A percentile compares a stretch with the other conserved stretches of the same genome.
phyloP scores from a whole-genome alignment of 2,329 filamentous ascomycete species.

The Cytospora schulzeri region DNA sequence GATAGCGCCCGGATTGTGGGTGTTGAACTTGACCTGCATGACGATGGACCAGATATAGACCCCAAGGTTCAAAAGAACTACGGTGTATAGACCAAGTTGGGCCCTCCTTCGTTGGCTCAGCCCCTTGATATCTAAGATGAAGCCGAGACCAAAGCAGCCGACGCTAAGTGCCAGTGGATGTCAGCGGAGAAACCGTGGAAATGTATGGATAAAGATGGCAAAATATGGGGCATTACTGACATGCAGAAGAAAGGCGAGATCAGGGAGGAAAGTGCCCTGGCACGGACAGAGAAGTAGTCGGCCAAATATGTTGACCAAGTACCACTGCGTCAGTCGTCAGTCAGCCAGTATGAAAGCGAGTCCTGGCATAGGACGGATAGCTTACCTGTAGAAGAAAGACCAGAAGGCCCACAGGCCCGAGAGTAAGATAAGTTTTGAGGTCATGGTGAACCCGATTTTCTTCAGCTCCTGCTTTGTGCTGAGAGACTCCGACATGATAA shows the following conservation, averaged over 20 bases:
- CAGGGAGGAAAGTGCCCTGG: conserved; percentile 47
- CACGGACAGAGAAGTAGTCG: conserved; percentile 47
- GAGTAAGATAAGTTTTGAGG: conserved; percentile 43
- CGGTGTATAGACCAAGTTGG: conserved; percentile 47
- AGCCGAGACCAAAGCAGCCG: conserved; percentile 51
- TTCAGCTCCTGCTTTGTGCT: conserved; percentile 43
- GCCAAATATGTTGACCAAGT: conserved; percentile 49
- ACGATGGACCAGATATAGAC: conserved; percentile 54
- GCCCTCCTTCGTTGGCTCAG: conserved; percentile 47
- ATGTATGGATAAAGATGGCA: neutral
- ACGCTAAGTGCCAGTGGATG: conserved; percentile 32
- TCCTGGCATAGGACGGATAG: no score
- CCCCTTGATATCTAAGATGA: conserved; percentile 44
- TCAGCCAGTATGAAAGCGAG: neutral
- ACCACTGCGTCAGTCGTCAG: conserved; percentile 36
- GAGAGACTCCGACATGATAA: conserved; percentile 44
- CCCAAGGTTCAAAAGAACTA: conserved; percentile 48
- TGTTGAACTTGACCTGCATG: conserved; percentile 47
- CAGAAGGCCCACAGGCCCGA: conserved; percentile 46
- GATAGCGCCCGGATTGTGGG: conserved; percentile 43
- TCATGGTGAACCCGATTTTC: conserved; percentile 42
- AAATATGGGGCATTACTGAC: conserved; percentile 32
- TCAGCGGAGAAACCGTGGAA: neutral
- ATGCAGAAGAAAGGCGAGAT: conserved; percentile 53
- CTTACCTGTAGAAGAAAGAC: conserved; percentile 48